These are phyloP conservation scores for Rosa multiflora DNA, from an alignment of 306 rosid species.

Conservation along the genomic window DNA sequence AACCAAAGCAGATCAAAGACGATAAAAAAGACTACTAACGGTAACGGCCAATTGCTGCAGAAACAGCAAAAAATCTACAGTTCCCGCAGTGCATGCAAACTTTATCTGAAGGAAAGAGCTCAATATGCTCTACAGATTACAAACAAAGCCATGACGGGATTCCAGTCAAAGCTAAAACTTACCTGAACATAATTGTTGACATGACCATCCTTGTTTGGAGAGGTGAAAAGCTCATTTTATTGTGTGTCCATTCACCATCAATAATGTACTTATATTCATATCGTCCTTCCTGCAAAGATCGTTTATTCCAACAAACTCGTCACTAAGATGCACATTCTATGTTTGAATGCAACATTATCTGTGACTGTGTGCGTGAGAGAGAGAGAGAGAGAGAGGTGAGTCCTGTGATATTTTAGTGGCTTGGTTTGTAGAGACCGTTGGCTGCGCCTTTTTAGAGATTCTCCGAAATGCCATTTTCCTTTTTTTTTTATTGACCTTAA, in stretches of 20 bases:
- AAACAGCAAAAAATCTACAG: no score
- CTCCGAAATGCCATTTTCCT: conserved; percentile 15
- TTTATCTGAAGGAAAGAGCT: background rate
- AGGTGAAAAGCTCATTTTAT: conserved; percentile 43
- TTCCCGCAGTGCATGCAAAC: background rate
- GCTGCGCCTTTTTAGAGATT: conserved; percentile 2
- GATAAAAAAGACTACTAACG: no score
- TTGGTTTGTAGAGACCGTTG: background rate
- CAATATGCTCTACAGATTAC: background rate
- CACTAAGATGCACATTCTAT: no score
- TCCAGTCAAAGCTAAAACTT: conserved; percentile 34
- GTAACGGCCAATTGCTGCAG: background rate
- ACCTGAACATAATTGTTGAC: conserved; percentile 77
- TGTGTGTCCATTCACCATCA: no score
- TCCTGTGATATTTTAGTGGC: no score
- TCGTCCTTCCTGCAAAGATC: no score
- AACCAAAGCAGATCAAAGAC: no score
- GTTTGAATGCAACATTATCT: no score
- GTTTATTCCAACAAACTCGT: no score
- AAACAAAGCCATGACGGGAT: background rate
- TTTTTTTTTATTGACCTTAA: background rate
- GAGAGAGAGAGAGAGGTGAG: no score
- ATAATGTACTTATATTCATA: no score
- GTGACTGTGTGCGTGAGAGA: no score
- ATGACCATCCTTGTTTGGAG: conserved; percentile 82